These are phyloP conservation scores for Chlamydomonas incerta DNA, from an alignment of 139 green algal genomes.

Conservation along the genomic window DNA sequence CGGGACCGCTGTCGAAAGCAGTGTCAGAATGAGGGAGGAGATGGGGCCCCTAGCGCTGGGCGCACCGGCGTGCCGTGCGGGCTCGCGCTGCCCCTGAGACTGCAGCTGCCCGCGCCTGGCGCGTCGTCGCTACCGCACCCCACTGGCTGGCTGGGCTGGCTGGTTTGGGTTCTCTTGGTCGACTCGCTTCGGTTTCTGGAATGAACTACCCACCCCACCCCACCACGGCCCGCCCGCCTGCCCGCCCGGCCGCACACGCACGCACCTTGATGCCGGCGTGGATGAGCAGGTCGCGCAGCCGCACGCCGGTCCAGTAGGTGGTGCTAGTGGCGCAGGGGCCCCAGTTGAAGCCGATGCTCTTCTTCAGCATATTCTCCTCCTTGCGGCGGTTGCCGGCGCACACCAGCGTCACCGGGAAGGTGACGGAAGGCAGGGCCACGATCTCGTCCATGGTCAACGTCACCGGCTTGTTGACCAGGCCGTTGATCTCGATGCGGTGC, in stretches of 20 bases:
- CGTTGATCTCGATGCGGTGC: conserved; percentile 84
- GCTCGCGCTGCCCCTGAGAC: too few species aligned
- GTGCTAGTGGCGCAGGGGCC: conserved; percentile 77
- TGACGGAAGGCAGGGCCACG: conserved; percentile 75
- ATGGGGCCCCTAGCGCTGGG: too few species aligned
- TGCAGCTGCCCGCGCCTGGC: too few species aligned
- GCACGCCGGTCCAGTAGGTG: conserved; percentile 94
- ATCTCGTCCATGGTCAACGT: conserved; percentile 94
- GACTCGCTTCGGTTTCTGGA: too few species aligned
- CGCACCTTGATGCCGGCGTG: conserved; percentile 64
- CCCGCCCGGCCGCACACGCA: neutral
- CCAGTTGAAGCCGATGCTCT: conserved; percentile 89
- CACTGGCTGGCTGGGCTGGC: too few species aligned
- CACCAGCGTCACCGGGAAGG: conserved; percentile 84
- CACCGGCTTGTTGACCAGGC: conserved; percentile 79
- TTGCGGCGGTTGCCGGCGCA: conserved; percentile 97
- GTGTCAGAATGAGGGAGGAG: too few species aligned
- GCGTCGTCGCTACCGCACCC: too few species aligned
- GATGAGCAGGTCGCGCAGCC: conserved; percentile 87
- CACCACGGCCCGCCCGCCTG: too few species aligned
- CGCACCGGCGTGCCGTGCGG: too few species aligned
- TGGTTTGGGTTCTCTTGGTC: too few species aligned
- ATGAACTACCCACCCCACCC: too few species aligned
- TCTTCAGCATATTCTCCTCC: conserved; percentile 99
- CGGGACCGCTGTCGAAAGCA: too few species aligned